Conservation (phyloP, 1,284 basidiomycete species). For the Sparassis latifolia region DNA sequence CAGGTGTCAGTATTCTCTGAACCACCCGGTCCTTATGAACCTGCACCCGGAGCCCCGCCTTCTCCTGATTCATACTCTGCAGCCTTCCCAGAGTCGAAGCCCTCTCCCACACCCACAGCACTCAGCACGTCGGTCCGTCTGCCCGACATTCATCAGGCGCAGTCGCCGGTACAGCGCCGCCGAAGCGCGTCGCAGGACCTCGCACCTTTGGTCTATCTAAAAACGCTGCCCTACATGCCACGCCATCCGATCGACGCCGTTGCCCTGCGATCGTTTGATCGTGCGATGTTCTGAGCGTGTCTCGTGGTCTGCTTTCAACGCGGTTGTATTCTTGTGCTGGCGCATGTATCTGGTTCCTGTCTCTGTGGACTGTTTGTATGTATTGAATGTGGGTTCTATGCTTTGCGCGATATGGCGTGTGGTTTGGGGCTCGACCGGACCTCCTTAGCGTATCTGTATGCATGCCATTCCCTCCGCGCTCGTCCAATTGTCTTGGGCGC, state of each 20-base stretch:
- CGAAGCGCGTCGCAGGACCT: background rate
- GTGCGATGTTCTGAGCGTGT: conserved; percentile 2
- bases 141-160: conserved; percentile 1
- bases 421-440: too few species aligned
- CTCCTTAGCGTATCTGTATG: too few species aligned
- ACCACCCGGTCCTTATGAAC: conserved; percentile 1
- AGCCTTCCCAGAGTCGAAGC: background rate
- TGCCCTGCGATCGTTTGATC: conserved; percentile 23
- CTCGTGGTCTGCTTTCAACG: background rate
- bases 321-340: too few species aligned
- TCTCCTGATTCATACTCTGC: background rate
- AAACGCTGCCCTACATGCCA: conserved; percentile 21
- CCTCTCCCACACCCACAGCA: background rate
- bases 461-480: too few species aligned
- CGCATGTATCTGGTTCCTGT: too few species aligned
- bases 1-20: too few species aligned
- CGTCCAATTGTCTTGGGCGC: too few species aligned
- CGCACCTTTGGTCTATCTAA: conserved; percentile 22
- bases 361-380: too few species aligned
- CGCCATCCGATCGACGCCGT: conserved; percentile 29
- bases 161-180: background rate
- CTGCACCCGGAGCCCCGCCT: background rate
- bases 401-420: too few species aligned
- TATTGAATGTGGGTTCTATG: too few species aligned
- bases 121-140: background rate